These are phyloP conservation scores for Agaricus subrufescens DNA, from an alignment of 768 basidiomycete genomes.

Conservation along the genomic window DNA sequence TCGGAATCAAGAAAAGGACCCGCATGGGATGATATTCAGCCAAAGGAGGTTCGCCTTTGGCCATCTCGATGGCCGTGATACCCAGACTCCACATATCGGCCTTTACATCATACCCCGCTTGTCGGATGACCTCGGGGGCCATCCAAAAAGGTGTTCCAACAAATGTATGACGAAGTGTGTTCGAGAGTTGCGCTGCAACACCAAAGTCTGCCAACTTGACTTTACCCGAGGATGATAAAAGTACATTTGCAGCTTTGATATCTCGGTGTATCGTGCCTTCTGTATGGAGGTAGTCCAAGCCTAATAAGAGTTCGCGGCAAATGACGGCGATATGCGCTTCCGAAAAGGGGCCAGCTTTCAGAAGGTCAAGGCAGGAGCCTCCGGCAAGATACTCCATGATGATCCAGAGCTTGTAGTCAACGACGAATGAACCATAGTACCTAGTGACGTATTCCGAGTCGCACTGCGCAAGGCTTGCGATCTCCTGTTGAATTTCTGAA, in stretches of 20 bases:
- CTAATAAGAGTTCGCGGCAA: conserved; percentile 87
- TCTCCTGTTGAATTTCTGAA: conserved; percentile 97
- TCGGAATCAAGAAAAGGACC: conserved; percentile 95
- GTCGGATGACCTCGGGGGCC: conserved; percentile 98
- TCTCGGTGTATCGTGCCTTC: conserved; percentile 98
- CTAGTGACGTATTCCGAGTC: conserved; percentile 95
- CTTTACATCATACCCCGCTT: conserved; percentile 93
- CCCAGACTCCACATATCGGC: conserved; percentile 98
- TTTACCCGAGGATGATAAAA: conserved; percentile 84
- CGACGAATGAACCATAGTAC: conserved; percentile 96
- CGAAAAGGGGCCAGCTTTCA: conserved; percentile 86
- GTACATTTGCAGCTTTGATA: conserved; percentile 96
- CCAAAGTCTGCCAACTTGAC: conserved; percentile 99
- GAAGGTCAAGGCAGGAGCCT: conserved; percentile 95
- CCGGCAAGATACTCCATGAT: conserved; percentile 99
- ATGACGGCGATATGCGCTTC: conserved; percentile 95
- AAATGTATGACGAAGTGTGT: conserved; percentile 92
- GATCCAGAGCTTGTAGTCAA: conserved; percentile 98
- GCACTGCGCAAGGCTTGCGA: conserved; percentile 92
- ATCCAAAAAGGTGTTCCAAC: conserved; percentile 98
- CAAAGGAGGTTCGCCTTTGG: conserved; percentile 93
- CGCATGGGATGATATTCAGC: conserved; percentile 99
- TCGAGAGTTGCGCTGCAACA: conserved; percentile 95
- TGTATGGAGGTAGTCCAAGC: conserved; percentile 93
- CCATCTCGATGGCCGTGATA: conserved; percentile 98